Conservation (phyloP, 2,329 filamentous ascomycete species). For the Pseudocercospora crystallina region DNA sequence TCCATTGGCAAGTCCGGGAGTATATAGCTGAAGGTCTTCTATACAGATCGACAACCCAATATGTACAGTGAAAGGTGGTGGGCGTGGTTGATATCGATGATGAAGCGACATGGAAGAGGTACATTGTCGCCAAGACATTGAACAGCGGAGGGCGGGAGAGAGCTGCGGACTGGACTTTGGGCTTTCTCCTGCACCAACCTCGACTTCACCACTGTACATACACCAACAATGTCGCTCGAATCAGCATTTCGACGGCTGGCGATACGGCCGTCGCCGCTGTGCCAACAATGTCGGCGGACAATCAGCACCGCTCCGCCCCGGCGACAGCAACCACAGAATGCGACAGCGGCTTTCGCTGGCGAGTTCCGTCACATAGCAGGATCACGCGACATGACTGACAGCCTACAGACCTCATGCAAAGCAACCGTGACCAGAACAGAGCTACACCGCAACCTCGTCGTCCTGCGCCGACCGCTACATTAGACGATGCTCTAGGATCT, state of each 20-base stretch:
- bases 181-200: not conserved
- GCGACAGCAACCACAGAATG: slow-evolving; percentile 25
- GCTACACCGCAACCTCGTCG: no score
- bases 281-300: slow-evolving; percentile 30
- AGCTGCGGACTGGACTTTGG: no score
- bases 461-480: no score
- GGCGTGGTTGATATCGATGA: slow-evolving; percentile 1
- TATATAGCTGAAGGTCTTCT: no score
- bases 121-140: not conserved
- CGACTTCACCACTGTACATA: not conserved
- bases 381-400: not conserved
- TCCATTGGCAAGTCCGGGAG: not conserved
- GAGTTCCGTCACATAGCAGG: not conserved
- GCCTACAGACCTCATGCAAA: not conserved
- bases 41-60: not conserved
- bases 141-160: no score
- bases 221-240: slow-evolving; percentile 32
- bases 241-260: slow-evolving; percentile 29
- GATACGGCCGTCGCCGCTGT: slow-evolving; percentile 25
- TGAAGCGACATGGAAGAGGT: not conserved
- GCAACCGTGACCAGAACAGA: not conserved
- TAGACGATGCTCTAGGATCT: no score
- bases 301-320: slow-evolving; percentile 24
- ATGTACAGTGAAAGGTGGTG: slow-evolving; percentile 7
- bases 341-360: slow-evolving; percentile 29